Percentiles rank a stretch among this genome's conserved stretches.
These are phyloP conservation scores for Aspergillus cejpii DNA, from an alignment of 2,329 filamentous ascomycete species.

Conservation along the genomic window DNA sequence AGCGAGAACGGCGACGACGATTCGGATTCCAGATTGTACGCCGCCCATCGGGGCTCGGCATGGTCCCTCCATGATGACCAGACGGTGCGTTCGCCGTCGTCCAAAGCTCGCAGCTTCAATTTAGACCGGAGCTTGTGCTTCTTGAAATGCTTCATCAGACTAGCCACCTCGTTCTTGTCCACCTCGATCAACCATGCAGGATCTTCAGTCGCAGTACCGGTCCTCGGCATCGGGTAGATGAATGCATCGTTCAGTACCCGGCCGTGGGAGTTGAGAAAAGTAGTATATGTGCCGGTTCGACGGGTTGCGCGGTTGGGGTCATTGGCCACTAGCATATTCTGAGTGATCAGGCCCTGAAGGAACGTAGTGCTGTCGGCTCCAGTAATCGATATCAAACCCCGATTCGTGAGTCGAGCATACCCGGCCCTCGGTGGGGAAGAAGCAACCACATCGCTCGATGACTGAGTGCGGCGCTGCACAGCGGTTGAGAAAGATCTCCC, in stretches of 20 bases:
- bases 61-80: slow-evolving; percentile 69
- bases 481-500: slow-evolving; percentile 30
- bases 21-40: slow-evolving; percentile 35
- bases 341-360: slow-evolving; percentile 80
- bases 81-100: slow-evolving; percentile 57
- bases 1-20: slow-evolving; percentile 26
- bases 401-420: slow-evolving; percentile 56
- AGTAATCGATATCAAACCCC: slow-evolving; percentile 69
- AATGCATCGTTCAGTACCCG: slow-evolving; percentile 85
- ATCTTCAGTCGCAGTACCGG: slow-evolving; percentile 19
- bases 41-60: slow-evolving; percentile 31
- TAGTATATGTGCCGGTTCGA: slow-evolving; percentile 62
- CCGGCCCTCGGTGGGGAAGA: slow-evolving; percentile 39
- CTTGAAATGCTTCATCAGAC: slow-evolving; percentile 65
- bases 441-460: slow-evolving; percentile 21
- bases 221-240: slow-evolving; percentile 60
- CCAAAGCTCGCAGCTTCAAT: slow-evolving; percentile 61
- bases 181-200: slow-evolving; percentile 70
- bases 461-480: slow-evolving; percentile 12
- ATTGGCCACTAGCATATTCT: slow-evolving; percentile 53
- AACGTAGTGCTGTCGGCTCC: slow-evolving; percentile 76
- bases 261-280: slow-evolving; percentile 79
- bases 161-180: slow-evolving; percentile 59
- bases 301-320: slow-evolving; percentile 33
- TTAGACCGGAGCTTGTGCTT: slow-evolving; percentile 82